phyloP scores from a whole-genome alignment of 345 rosid species.

The Salix udensis region DNA sequence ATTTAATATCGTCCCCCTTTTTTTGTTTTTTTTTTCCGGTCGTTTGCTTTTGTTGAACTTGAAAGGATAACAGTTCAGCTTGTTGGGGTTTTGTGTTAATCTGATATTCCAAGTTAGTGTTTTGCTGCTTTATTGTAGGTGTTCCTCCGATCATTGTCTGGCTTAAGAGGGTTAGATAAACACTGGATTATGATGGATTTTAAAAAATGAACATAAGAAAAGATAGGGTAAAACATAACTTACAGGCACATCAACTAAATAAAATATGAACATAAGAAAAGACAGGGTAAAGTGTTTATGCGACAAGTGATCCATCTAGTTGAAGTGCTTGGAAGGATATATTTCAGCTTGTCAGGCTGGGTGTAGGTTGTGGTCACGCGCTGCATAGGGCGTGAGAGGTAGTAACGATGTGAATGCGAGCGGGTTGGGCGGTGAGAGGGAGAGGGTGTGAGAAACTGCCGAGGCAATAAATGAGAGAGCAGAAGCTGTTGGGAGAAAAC shows the following conservation, averaged over 20 bases:
- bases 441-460: neutral
- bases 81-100: neutral
- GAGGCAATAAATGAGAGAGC: constrained; percentile 34
- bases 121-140: neutral
- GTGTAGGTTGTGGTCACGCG: neutral
- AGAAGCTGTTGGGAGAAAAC: constrained; percentile 29
- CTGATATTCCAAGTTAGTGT: neutral
- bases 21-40: neutral
- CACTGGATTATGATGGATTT: too few species aligned
- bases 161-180: too few species aligned
- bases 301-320: too few species aligned
- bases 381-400: neutral
- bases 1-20: neutral
- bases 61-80: neutral
- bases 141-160: too few species aligned
- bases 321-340: too few species aligned
- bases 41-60: neutral
- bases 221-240: too few species aligned
- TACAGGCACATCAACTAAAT: too few species aligned
- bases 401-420: too few species aligned
- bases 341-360: too few species aligned
- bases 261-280: too few species aligned
- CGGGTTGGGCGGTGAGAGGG: neutral
- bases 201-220: too few species aligned
- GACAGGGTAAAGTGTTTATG: too few species aligned